Conservation (phyloP, 225 moss, liverwort and hornwort species). For the Physcomitrium patens region DNA sequence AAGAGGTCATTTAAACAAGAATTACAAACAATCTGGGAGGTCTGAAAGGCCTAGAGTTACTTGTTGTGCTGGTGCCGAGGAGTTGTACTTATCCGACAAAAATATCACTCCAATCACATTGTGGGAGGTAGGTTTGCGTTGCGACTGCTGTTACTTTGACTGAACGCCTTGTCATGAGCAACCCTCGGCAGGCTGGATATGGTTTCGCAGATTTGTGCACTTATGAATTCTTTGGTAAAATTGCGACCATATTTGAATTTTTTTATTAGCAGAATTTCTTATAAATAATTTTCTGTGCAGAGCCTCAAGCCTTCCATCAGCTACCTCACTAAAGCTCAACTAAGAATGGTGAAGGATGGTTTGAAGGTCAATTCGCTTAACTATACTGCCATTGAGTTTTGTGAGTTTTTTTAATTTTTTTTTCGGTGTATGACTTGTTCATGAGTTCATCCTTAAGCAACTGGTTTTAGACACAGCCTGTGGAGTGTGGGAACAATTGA, state of each 20-base stretch:
- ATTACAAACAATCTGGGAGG: constrained; percentile 18
- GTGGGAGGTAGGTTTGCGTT: constrained; percentile 54
- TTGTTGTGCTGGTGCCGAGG: constrained; percentile 37
- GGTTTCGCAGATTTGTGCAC: neutral
- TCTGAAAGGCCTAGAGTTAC: constrained; percentile 21
- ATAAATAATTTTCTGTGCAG: constrained; percentile 43
- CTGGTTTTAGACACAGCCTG: neutral
- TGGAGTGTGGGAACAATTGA: neutral
- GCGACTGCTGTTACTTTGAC: constrained; percentile 7
- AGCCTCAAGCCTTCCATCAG: constrained; percentile 75
- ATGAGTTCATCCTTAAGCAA: neutral
- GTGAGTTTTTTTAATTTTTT: neutral
- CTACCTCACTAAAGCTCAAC: constrained; percentile 82
- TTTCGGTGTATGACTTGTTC: neutral
- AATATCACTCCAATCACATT: constrained; percentile 49
- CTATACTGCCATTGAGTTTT: neutral
- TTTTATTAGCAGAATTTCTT: constrained; percentile 8
- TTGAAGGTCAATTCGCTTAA: constrained; percentile 72
- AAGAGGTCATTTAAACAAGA: constrained; percentile 32
- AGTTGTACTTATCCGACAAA: constrained; percentile 32
- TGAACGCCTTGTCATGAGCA: neutral
- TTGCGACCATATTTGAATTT: neutral
- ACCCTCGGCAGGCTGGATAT: neutral
- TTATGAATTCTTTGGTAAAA: neutral
- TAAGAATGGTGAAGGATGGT: constrained; percentile 89